phyloP scores from a whole-genome alignment of 257 asterid genomes.

The Schizonepeta tenuifolia region DNA sequence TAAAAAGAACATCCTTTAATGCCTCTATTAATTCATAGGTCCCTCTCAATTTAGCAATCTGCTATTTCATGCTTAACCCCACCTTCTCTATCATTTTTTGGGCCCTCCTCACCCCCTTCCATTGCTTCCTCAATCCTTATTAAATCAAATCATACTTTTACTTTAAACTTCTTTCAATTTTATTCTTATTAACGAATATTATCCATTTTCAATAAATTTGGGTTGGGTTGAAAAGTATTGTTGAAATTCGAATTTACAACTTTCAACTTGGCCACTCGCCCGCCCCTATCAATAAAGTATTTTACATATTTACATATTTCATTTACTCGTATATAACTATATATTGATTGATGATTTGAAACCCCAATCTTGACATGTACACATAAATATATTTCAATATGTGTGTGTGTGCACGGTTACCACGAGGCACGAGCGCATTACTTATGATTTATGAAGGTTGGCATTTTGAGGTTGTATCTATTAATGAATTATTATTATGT shows the following conservation, averaged over 20 bases:
- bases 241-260: not conserved
- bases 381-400: too few relatives aligned
- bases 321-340: too few relatives aligned
- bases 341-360: too few relatives aligned
- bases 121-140: not conserved
- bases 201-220: too few relatives aligned
- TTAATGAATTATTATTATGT: too few relatives aligned
- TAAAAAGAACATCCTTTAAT: constrained; percentile 39
- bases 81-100: constrained; percentile 2
- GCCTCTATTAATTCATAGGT: constrained; percentile 25
- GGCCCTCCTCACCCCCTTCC: not conserved
- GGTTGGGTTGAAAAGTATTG: not conserved
- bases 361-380: too few relatives aligned
- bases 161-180: not conserved
- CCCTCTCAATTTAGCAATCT: constrained; percentile 36
- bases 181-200: too few relatives aligned
- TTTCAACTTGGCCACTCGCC: not conserved
- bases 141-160: not conserved
- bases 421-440: too few relatives aligned
- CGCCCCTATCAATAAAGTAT: not conserved
- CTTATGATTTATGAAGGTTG: too few relatives aligned
- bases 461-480: too few relatives aligned
- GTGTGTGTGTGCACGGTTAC: too few relatives aligned
- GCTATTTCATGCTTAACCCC: constrained; percentile 1
- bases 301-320: too few relatives aligned